Base-by-base conservation (phyloP, 2,329 filamentous ascomycete genomes). In the Colletotrichum sp. region DNA sequence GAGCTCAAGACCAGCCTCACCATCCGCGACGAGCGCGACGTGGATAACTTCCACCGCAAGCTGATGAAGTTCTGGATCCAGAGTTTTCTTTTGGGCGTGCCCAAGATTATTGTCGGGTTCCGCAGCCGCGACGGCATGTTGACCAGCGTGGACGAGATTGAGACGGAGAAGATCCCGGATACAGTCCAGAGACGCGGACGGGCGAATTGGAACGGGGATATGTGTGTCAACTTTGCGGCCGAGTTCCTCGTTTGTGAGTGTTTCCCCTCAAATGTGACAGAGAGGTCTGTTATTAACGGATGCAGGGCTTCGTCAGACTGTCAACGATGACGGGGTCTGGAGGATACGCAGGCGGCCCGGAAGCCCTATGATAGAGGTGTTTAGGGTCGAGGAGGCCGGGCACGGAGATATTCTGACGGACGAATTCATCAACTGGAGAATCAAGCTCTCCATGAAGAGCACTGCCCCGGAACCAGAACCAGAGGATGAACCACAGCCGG, bases 11-110 rank as follows among this genome's bases (percentile, higher is more conserved):
- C 97, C 1, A 92, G 92, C n/a, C 93, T 91, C 55, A 92, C 94
- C 78, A 93, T 96, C 66, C 88, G 88, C 68, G 90, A 90, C 76
- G 89, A 93, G 3, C 90, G 91, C 63, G 94, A 97, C 80, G 89
- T 92, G 81, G 85, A 93, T 25, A 94, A 92, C 77, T 98, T 96
- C 82, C 95, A 98, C 84, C 91, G 94, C 65, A 98, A 98, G 83
- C 90, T 98, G 71, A 91, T 98, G 85, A 98, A 98, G 81, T 98
- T 96, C 86, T 99, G 97, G 97, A 95, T 96, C 16, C 97, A 98
- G 84, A 98, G 95, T 0, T 99, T 98, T 82, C 89, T 99, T 4
- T 92, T 99, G 3, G 96, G 96, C 55, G 96, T 98, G 1, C 95
- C 96, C 1, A 97, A 93, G 79, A 95, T 99, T 78, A 92, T 98